Evolutionary conservation across 106 monocot species (phyloP), one percentile per base, ranked within the genome.

Genomic region (Chionographis japonica): DNA sequence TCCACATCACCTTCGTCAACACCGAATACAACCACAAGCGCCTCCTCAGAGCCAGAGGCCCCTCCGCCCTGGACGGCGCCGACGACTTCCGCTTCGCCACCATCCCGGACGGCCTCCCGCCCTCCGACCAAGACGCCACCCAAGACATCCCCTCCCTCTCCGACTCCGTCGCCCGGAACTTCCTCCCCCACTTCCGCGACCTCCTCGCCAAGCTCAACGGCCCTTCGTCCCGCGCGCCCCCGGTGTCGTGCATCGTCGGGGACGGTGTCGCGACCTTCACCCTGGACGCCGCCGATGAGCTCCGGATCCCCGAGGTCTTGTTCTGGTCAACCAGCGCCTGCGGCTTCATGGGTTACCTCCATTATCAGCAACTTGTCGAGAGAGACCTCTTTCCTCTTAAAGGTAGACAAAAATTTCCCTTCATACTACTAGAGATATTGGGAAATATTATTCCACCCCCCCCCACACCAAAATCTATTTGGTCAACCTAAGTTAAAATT

Each of bases 1-100:
- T 89, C 81, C 68, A 75, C 59, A 60, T 89, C 73, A 89, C 85
- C 68, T 89, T 85, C 69, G 85, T 85, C 70, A 79, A 82, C 75
- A 85, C 84, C 52, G 76, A 79, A 51, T 70, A 65, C 85, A 82
- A 77, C 76, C 81, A 89, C 76, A 63, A 54, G 35, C 85, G 85
- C 60, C 78, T 89, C 69, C 73, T 85, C 53, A 64, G 52, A 16
- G 43, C 79, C 2, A 49, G 63, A 20, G 80, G 75, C 15, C 63
- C 73, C n/a, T 15, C 53, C 14, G 50, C 80, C 40, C 76, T 81
- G 36, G 49, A 74, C 46, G 77, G 74, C 40, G 10, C 69, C 11
- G 60, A 65, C 8, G 78, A 70, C 40, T 84, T 84, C 68, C 80
- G 43, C 12, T 85, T 85, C 64, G 62, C 52, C 39, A 53, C 76